These are phyloP conservation scores for Takashimella tepidaria DNA, from an alignment of 1,284 basidiomycete genomes.

Conservation along the genomic window DNA sequence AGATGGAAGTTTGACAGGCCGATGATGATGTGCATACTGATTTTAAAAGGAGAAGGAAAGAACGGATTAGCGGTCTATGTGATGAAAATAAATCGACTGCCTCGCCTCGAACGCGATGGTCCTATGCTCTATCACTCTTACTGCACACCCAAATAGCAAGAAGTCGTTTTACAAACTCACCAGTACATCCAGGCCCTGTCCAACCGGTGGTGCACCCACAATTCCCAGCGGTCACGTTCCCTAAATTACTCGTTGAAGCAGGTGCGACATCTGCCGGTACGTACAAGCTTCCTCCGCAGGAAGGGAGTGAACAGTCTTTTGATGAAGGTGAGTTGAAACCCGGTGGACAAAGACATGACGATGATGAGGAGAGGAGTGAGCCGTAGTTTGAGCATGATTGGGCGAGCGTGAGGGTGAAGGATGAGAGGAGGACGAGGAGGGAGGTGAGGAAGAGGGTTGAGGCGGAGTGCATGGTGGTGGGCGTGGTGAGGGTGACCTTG, in stretches of 20 bases:
- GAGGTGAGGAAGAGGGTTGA: background rate
- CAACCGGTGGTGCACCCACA: slow-evolving; percentile 68
- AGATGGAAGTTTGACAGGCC: slow-evolving; percentile 20
- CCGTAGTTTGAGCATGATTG: background rate
- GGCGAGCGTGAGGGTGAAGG: background rate
- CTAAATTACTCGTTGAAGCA: slow-evolving; percentile 50
- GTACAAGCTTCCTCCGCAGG: slow-evolving; percentile 73
- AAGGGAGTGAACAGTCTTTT: slow-evolving; percentile 47
- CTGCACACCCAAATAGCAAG: no score
- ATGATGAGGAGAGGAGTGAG: background rate
- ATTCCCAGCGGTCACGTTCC: slow-evolving; percentile 58
- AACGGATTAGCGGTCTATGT: background rate
- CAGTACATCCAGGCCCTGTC: slow-evolving; percentile 70
- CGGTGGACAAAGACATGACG: slow-evolving; percentile 62
- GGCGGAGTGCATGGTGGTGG: no score
- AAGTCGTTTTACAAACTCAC: no score
- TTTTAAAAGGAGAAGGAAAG: background rate
- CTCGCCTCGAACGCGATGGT: no score
- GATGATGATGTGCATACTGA: slow-evolving; percentile 29
- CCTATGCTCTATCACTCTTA: no score
- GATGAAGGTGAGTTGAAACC: slow-evolving; percentile 49
- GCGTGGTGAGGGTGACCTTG: no score
- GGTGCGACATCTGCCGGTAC: slow-evolving; percentile 39
- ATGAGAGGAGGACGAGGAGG: background rate
- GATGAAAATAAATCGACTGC: no score